Evolutionary conservation across 2,329 filamentous ascomycete species (phyloP).

Genomic region (Pestalotiopsis sp.): DNA sequence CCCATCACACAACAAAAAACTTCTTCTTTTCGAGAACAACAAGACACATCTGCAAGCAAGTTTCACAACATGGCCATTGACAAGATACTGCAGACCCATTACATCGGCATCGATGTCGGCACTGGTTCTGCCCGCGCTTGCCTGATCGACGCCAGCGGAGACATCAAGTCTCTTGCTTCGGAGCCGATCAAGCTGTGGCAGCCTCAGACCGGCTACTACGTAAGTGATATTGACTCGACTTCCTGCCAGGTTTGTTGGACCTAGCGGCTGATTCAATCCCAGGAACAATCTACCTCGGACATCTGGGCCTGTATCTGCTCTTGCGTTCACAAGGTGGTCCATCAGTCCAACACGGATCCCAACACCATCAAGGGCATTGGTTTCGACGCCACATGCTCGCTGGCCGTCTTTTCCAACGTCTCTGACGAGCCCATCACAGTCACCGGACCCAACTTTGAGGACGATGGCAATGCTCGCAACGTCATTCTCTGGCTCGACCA

Average conservation of each 20-base stretch:
- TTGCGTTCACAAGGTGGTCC: constrained; percentile 81
- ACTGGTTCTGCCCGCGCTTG: constrained; percentile 95
- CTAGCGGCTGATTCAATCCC: constrained; percentile 9
- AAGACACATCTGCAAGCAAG: constrained; percentile 13
- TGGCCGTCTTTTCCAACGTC: constrained; percentile 86
- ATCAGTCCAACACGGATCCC: constrained; percentile 77
- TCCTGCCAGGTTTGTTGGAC: not conserved
- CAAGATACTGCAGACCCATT: constrained; percentile 51
- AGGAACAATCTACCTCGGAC: constrained; percentile 97
- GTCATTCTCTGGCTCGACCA: constrained; percentile 98
- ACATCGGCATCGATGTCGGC: constrained; percentile 91
- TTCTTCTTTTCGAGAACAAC: not conserved
- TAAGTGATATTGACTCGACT: constrained; percentile 36
- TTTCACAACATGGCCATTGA: constrained; percentile 15
- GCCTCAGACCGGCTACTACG: constrained; percentile 74
- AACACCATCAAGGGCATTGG: constrained; percentile 83
- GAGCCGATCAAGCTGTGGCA: constrained; percentile 82
- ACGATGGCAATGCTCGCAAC: constrained; percentile 83
- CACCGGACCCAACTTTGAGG: constrained; percentile 82
- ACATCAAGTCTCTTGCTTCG: constrained; percentile 77
- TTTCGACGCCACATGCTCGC: constrained; percentile 98
- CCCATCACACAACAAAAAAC: not conserved
- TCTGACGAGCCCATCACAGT: constrained; percentile 91
- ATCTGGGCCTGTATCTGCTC: constrained; percentile 96
- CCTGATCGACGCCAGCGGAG: constrained; percentile 88